Conservation (phyloP, 129 eudicot species). For the Kitagawia praeruptora region DNA sequence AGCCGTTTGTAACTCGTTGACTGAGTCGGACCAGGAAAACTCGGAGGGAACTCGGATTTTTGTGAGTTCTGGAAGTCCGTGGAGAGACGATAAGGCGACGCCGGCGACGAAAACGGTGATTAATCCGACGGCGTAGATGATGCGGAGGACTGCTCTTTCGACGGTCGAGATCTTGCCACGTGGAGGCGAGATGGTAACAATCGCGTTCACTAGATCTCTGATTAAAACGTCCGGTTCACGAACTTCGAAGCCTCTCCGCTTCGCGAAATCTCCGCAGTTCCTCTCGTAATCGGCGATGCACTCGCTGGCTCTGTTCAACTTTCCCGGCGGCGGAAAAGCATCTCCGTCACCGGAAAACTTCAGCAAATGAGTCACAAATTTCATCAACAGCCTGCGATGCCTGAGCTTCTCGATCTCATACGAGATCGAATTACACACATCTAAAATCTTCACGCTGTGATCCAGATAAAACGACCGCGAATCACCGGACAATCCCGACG, state of each 20-base stretch:
- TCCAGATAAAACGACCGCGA: conserved; percentile 30
- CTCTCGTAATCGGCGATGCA: conserved; percentile 17
- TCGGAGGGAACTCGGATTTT: conserved; percentile 21
- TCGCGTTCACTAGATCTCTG: conserved; percentile 14
- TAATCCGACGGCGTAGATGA: conserved; percentile 28
- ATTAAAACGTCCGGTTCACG: conserved; percentile 22
- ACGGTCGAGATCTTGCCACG: conserved; percentile 17
- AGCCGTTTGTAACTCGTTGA: conserved; percentile 19
- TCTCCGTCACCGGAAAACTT: conserved; percentile 9
- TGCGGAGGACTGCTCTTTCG: conserved; percentile 28
- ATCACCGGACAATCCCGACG: conserved; percentile 15
- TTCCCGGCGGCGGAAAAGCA: conserved; percentile 21
- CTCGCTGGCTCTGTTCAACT: conserved; percentile 25
- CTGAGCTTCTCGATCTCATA: conserved; percentile 30
- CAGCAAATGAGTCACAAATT: conserved; percentile 24
- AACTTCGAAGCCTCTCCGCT: conserved; percentile 26
- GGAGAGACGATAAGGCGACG: conserved; percentile 16
- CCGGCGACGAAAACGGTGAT: conserved; percentile 30
- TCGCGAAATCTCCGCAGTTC: conserved; percentile 3
- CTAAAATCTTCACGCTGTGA: conserved; percentile 35
- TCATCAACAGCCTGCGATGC: conserved; percentile 29
- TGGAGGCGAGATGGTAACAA: conserved; percentile 20
- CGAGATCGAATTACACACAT: conserved; percentile 37
- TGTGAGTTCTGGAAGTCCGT: conserved; percentile 15
- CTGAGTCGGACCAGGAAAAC: conserved; percentile 26